phyloP scores from a whole-genome alignment of 805 yeast genomes.

The Yarrowia porcina region DNA sequence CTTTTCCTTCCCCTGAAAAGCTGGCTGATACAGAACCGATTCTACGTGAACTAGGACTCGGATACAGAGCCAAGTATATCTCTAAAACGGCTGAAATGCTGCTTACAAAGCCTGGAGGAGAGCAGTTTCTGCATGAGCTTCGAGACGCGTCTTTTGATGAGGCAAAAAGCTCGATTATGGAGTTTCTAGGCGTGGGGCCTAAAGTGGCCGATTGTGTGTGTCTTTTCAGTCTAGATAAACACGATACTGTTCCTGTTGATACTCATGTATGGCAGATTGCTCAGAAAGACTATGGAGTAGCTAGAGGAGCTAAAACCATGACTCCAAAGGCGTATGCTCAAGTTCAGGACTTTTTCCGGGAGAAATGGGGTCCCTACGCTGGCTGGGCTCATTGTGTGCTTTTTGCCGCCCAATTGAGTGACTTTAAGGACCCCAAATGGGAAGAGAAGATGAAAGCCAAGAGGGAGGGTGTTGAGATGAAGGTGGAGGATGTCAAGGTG shows the following conservation, averaged over 20 bases:
- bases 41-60: slow-evolving; percentile 57
- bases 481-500: not conserved
- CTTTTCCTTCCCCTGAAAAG: slow-evolving; percentile 65
- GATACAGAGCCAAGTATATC: slow-evolving; percentile 88
- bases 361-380: slow-evolving; percentile 84
- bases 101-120: slow-evolving; percentile 36
- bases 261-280: slow-evolving; percentile 94
- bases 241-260: slow-evolving; percentile 88
- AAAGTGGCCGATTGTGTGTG: slow-evolving; percentile 97
- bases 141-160: slow-evolving; percentile 48
- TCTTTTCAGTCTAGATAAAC: slow-evolving; percentile 83
- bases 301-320: slow-evolving; percentile 44
- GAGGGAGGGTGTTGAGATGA: not conserved
- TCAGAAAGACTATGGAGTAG: slow-evolving; percentile 68
- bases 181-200: slow-evolving; percentile 89
- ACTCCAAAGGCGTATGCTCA: slow-evolving; percentile 51
- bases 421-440: slow-evolving; percentile 40
- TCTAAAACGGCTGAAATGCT: slow-evolving; percentile 67
- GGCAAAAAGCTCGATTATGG: slow-evolving; percentile 57
- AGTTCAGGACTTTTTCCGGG: slow-evolving; percentile 58
- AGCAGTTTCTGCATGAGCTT: slow-evolving; percentile 35
- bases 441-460: slow-evolving; percentile 10
- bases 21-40: slow-evolving; percentile 48
- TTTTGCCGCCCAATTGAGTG: slow-evolving; percentile 77
- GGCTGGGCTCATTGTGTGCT: slow-evolving; percentile 99